Evolutionary conservation across 1,284 basidiomycete species (phyloP).

Genomic region (Puccinia sorghi): DNA sequence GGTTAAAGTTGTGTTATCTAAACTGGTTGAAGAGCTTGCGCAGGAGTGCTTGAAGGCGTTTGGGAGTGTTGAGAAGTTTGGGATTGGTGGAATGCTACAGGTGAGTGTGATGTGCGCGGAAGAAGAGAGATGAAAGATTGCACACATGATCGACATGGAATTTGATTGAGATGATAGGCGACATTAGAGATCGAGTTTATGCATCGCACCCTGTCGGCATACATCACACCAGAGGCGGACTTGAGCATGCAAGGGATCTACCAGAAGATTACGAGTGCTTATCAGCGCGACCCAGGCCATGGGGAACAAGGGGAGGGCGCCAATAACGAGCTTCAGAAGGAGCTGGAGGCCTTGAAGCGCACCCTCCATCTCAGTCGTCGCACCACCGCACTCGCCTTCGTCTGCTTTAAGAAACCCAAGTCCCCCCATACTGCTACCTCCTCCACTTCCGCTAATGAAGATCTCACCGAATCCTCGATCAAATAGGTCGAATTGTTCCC

Average conservation of each 20-base stretch:
- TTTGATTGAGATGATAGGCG: slow-evolving; percentile 68
- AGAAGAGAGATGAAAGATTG: neutral
- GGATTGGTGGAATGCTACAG: slow-evolving; percentile 97
- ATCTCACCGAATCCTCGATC: slow-evolving; percentile 1
- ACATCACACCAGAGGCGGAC: slow-evolving; percentile 77
- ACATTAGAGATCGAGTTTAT: slow-evolving; percentile 99
- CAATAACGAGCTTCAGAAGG: slow-evolving; percentile 71
- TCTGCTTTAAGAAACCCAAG: slow-evolving; percentile 64
- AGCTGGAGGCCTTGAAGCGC: slow-evolving; percentile 86
- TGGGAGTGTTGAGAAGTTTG: slow-evolving; percentile 80
- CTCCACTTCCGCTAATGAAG: slow-evolving; percentile 9
- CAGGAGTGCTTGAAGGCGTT: slow-evolving; percentile 79
- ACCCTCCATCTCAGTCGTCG: slow-evolving; percentile 81
- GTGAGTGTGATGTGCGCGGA: slow-evolving; percentile 62
- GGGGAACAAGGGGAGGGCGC: slow-evolving; percentile 60
- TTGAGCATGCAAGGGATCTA: slow-evolving; percentile 85
- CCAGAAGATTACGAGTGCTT: slow-evolving; percentile 88
- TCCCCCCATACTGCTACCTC: neutral
- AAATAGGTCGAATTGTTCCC: neutral
- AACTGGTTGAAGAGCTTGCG: slow-evolving; percentile 79
- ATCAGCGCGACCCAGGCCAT: slow-evolving; percentile 66
- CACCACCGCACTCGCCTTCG: slow-evolving; percentile 88
- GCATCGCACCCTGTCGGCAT: slow-evolving; percentile 87
- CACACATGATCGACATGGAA: neutral
- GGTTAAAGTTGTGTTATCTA: slow-evolving; percentile 76